Evolutionary conservation across 139 green algal genomes (phyloP).

Genomic region (Haematococcus sp.): DNA sequence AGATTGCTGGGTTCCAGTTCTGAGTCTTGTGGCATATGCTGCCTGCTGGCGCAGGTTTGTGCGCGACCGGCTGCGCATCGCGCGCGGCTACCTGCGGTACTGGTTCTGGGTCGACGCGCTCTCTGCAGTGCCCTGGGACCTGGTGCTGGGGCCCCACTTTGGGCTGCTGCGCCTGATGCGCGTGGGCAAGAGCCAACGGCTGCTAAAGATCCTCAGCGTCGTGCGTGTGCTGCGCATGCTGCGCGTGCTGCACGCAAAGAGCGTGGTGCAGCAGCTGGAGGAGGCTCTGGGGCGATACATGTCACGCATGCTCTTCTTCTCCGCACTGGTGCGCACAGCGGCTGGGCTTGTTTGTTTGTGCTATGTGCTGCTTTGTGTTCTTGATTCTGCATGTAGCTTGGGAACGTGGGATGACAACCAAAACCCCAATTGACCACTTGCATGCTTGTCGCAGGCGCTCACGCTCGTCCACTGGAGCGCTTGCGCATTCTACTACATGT

Average conservation of each 20-base stretch:
- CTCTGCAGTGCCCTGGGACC: neutral
- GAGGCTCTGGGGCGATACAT: neutral
- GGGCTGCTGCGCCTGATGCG: neutral
- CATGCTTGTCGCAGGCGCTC: too few species aligned
- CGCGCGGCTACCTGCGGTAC: neutral
- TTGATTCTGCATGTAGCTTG: too few species aligned
- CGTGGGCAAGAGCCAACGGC: neutral
- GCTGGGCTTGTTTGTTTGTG: too few species aligned
- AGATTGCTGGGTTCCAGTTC: too few species aligned
- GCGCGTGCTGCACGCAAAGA: neutral
- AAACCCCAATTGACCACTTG: too few species aligned
- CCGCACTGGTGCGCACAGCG: too few species aligned
- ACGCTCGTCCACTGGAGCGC: conserved; percentile 27
- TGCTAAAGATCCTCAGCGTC: neutral
- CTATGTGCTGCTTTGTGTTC: too few species aligned
- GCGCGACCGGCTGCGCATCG: neutral
- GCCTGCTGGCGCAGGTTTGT: neutral
- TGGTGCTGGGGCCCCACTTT: neutral
- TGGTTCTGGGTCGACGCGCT: neutral
- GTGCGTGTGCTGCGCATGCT: conserved; percentile 5
- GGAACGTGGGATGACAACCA: too few species aligned
- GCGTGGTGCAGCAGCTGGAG: neutral
- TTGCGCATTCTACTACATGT: conserved; percentile 40
- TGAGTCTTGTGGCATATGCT: too few species aligned
- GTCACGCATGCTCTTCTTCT: conserved; percentile 1